Percentiles rank a stretch among this genome's conserved stretches.
Evolutionary conservation across 2,329 filamentous ascomycete genomes (phyloP).

Genomic region (Cytospora piceicola): DNA sequence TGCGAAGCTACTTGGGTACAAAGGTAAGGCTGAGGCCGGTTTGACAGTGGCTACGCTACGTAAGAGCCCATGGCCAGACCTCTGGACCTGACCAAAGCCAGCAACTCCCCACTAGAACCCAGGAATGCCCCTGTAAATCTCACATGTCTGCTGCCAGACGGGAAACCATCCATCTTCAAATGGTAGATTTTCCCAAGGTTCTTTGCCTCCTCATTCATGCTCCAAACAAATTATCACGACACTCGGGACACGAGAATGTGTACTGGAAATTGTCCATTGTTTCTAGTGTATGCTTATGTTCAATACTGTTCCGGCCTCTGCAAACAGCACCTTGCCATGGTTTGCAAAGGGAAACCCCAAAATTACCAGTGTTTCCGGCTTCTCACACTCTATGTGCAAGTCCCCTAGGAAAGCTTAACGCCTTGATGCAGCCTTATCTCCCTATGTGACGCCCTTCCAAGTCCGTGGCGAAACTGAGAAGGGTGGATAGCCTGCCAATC

Average conservation of each 20-base stretch:
- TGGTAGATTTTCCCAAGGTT: neutral
- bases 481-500: neutral
- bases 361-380: neutral
- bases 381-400: neutral
- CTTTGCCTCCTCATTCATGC: neutral
- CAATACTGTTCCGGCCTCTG: conserved; percentile 22
- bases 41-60: neutral
- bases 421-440: neutral
- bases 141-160: neutral
- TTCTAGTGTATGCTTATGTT: conserved; percentile 11
- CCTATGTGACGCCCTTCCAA: conserved; percentile 1
- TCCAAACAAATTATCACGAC: neutral
- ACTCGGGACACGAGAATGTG: no score
- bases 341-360: neutral
- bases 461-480: neutral
- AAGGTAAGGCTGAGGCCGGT: neutral
- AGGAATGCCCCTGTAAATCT: neutral
- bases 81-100: neutral
- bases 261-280: neutral
- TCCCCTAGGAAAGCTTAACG: conserved; percentile 1
- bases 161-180: neutral
- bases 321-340: neutral
- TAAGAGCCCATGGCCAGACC: neutral
- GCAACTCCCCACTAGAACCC: neutral
- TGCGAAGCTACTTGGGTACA: neutral